Base-by-base conservation (phyloP, 306 rosid species). In the Rosa persica region DNA sequence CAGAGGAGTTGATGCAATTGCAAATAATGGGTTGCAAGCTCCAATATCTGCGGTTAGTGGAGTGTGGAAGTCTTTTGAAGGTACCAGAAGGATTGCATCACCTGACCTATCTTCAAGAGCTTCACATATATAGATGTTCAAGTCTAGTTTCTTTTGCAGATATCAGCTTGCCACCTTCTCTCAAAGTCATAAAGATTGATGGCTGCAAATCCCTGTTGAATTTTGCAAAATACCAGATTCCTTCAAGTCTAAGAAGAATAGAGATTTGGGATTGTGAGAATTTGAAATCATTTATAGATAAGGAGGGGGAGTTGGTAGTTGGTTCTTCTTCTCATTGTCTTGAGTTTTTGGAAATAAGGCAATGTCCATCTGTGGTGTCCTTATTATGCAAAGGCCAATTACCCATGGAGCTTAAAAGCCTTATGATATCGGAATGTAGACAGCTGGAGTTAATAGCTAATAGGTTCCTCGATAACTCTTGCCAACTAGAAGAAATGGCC, bases 351-450 rank as follows among this genome's bases (percentile, higher is more conserved):
- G 55, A 58, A 20, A 48, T 81, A 38, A 19, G 30, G 17, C 19
- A 62, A 39, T 81, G 84, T 70, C 80, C 73, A 68, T 70, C 80
- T 48, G 51, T 81, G 20, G 49, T 17, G 0, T 39, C 25, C 67
- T 60, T 81, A 25, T 70, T 70, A 43, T 2, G 12, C 57, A 67
- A 25, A 54, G 83, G 79, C 43, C 19, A 67, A 40, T 67, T 80
- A 2, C 83, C 74, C 40, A 47, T 7, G 52, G 38, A 57, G 13
- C 76, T 76, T 74, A 76, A 55, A 20, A 48, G 55, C 12, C 75
- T 80, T 38, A 23, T 43, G 62, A 67, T 80, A 73, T 67, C 34
- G 30, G 23, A 30, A 30, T 51, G 78, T 66, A 55, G 34, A 73
- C 43, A 51, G 68, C 57, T 69, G 20, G 76, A 75, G 47, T 69